A percentile compares a stretch with the other conserved stretches of the same genome.
Conservation (phyloP, 129 eudicot species). For the Lactuca sativa region DNA sequence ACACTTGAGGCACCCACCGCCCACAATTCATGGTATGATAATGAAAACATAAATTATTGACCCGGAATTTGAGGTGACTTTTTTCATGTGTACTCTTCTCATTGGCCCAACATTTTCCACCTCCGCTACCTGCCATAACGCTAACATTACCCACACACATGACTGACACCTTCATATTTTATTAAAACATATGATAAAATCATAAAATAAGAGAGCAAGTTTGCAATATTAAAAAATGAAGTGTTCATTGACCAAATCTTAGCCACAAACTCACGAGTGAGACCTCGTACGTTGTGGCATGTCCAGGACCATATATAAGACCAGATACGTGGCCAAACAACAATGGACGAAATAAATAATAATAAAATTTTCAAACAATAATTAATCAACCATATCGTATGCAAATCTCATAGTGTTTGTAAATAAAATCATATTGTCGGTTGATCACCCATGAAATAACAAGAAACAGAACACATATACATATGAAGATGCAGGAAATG, state of each 20-base stretch:
- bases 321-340: slow-evolving; percentile 17
- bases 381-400: slow-evolving; percentile 6
- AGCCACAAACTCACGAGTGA: background rate
- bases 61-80: background rate
- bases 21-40: too few species aligned
- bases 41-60: too few species aligned
- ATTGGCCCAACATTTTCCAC: slow-evolving; percentile 18
- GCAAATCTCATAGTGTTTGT: slow-evolving; percentile 12
- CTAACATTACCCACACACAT: slow-evolving; percentile 26
- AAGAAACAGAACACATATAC: too few species aligned
- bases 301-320: slow-evolving; percentile 21
- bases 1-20: too few species aligned
- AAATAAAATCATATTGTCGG: too few species aligned
- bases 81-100: background rate
- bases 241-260: background rate
- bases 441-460: too few species aligned
- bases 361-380: slow-evolving; percentile 5
- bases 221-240: background rate
- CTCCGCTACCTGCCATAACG: slow-evolving; percentile 19
- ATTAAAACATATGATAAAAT: slow-evolving; percentile 14
- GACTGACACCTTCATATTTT: slow-evolving; percentile 13
- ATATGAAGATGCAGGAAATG: too few species aligned
- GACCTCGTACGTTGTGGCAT: slow-evolving; percentile 20
- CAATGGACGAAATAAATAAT: background rate
- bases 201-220: background rate